A percentile compares a stretch with the other conserved stretches of the same genome.
phyloP scores from a whole-genome alignment of 192 early-diverging fungal species.

The Linnemannia exigua region DNA sequence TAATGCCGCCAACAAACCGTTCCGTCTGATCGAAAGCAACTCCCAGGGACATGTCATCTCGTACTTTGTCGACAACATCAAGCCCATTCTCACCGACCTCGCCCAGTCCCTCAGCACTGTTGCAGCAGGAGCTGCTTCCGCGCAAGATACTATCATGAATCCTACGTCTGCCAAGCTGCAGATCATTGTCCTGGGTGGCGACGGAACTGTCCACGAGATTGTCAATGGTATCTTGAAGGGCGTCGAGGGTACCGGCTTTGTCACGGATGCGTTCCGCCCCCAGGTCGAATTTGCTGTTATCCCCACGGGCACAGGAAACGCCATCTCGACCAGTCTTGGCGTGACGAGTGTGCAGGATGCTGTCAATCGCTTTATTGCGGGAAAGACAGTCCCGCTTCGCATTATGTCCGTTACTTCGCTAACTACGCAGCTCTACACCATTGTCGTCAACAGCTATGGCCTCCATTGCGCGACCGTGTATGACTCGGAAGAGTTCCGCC shows the following conservation, averaged over 20 bases:
- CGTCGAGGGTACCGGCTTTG: constrained; percentile 24
- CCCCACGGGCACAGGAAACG: constrained; percentile 65
- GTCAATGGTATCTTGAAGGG: constrained; percentile 62
- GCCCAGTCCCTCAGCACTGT: constrained; percentile 39
- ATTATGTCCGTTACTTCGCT: constrained; percentile 55
- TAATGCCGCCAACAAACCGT: constrained; percentile 22
- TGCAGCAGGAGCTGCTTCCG: background rate
- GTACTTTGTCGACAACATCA: constrained; percentile 47
- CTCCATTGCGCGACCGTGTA: constrained; percentile 66
- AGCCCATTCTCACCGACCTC: constrained; percentile 47
- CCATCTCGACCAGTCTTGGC: constrained; percentile 59
- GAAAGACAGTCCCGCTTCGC: constrained; percentile 38
- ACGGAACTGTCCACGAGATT: constrained; percentile 66
- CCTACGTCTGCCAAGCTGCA: constrained; percentile 37
- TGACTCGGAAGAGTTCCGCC: constrained; percentile 60
- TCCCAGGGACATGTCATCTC: constrained; percentile 28
- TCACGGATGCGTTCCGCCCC: constrained; percentile 19
- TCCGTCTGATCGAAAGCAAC: constrained; percentile 33
- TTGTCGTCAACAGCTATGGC: constrained; percentile 66
- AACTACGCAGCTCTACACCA: constrained; percentile 27
- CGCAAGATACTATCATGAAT: constrained; percentile 1
- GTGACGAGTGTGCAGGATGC: constrained; percentile 56
- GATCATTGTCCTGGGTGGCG: constrained; percentile 64
- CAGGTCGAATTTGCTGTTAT: constrained; percentile 58
- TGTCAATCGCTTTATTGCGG: constrained; percentile 46